Evolutionary conservation across 371 early-diverging fungal species (phyloP), one percentile per base, ranked within the genome.

Genomic region (Caulochytrium protostelioides): DNA sequence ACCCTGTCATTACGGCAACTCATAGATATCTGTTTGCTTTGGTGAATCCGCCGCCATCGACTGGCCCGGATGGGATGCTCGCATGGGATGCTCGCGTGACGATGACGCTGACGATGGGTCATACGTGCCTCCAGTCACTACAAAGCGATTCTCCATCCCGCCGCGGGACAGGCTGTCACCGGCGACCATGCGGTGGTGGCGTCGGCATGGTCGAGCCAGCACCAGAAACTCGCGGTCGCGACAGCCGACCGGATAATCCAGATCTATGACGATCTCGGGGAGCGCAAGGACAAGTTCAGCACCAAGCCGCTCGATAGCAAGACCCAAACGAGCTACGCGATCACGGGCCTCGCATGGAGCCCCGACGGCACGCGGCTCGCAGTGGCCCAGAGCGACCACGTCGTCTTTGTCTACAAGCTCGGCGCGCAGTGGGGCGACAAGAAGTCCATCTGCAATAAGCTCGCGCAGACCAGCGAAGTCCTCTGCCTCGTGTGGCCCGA

Each of bases 351-450:
- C 3, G 61, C 61, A 9, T 68, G 65, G 33, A 61, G 63, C 9
- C 65, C 68, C 23, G 68, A 68, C 46, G 51, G 54, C 7, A 55
- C 61, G 6, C 55, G 54, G 30, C 52, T 65, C 22, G 69, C 69
- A 3, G 59, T 68, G 10, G 69, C 69, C 0, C 69, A 68, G 38
- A 43, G 56, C 8, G 69, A 68, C 37, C 47, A 49, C 38, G 59
- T 49, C 16, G 62, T 68, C 2, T 68, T 63, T 37, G 62, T 68
- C 6, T 68, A 68, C 52, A 65, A 61, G 30, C 47, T 68, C 12
- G 69, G 69, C 1, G 38, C 57, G 16, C 65, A 68, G 22, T 68
- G 65, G 65, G 65, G 65, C 7, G 69, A 68, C 33, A 68, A 68
- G 32, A 68, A 68, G 32, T 49, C 51, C 15, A 68, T 68, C 31